These are phyloP conservation scores for Mortierella sp. DNA, from an alignment of 371 early-diverging fungal species.

Conservation along the genomic window DNA sequence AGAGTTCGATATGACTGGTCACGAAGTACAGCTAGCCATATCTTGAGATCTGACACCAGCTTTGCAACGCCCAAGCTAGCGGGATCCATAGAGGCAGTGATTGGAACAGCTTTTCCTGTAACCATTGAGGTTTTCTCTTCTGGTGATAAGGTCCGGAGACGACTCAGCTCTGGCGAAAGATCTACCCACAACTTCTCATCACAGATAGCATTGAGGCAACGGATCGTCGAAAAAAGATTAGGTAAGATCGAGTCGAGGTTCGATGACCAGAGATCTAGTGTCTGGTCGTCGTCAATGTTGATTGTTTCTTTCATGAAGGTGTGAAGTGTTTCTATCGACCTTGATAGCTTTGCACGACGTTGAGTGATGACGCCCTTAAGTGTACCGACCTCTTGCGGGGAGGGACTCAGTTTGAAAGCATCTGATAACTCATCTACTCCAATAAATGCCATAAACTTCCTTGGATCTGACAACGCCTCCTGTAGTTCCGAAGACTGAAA, in stretches of 20 bases:
- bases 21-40: conserved; percentile 35
- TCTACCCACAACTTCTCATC: conserved; percentile 14
- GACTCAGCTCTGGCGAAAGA: conserved; percentile 30
- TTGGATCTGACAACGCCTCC: conserved; percentile 19
- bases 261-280: conserved; percentile 36
- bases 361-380: conserved; percentile 10
- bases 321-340: conserved; percentile 27
- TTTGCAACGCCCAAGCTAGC: background rate
- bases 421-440: conserved; percentile 30
- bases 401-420: background rate
- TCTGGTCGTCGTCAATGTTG: conserved; percentile 15
- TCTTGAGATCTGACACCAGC: conserved; percentile 21
- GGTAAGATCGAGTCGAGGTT: conserved; percentile 27
- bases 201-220: conserved; percentile 34
- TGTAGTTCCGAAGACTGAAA: conserved; percentile 20
- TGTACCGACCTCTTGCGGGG: conserved; percentile 10
- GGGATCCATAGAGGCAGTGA: background rate
- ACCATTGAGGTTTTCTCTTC: conserved; percentile 53
- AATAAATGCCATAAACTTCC: conserved; percentile 34
- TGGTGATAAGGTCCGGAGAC: conserved; percentile 11
- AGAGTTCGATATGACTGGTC: conserved; percentile 56
- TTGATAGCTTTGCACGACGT: conserved; percentile 33
- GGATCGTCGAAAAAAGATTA: conserved; percentile 31
- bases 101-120: conserved; percentile 19
- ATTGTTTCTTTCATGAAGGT: conserved; percentile 46